These are phyloP conservation scores for Houttuynia cordata DNA, from an alignment of 164 flowering plant species.

Conservation along the genomic window DNA sequence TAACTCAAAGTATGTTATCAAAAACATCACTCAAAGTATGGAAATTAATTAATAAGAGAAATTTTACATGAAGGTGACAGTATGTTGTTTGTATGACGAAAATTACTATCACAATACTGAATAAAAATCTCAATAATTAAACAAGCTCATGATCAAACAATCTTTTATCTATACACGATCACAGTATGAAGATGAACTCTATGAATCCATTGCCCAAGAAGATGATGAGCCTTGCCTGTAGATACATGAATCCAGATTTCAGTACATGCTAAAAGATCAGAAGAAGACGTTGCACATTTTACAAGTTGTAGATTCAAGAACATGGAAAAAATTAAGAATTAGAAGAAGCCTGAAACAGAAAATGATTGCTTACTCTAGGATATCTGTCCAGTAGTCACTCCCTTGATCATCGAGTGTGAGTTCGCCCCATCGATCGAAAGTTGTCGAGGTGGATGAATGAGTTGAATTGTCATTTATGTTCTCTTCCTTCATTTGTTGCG, in stretches of 20 bases:
- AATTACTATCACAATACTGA: background rate
- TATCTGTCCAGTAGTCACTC: conserved; percentile 26
- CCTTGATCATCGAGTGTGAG: conserved; percentile 30
- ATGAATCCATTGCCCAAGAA: conserved; percentile 9
- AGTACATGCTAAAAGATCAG: too few species aligned
- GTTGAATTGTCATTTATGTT: conserved; percentile 11
- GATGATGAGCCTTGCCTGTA: conserved; percentile 14
- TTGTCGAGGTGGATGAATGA: conserved; percentile 18
- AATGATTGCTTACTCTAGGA: conserved; percentile 25
- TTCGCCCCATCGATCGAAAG: conserved; percentile 35
- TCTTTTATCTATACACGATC: background rate
- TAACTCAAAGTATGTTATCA: background rate
- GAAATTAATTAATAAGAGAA: too few species aligned
- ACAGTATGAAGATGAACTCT: background rate
- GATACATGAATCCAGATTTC: background rate
- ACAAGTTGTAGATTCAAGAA: background rate
- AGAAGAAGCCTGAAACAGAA: background rate
- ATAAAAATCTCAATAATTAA: background rate
- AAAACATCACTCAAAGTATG: background rate
- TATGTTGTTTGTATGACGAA: background rate
- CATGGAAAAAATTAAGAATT: too few species aligned
- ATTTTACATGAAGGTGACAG: background rate
- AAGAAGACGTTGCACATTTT: too few species aligned
- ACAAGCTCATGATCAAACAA: conserved; percentile 5
- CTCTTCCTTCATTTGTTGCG: conserved; percentile 12